A percentile compares a stretch with the other conserved stretches of the same genome.
Conservation (phyloP, 179 eudicot species). For the Amaranthus tricolor region DNA sequence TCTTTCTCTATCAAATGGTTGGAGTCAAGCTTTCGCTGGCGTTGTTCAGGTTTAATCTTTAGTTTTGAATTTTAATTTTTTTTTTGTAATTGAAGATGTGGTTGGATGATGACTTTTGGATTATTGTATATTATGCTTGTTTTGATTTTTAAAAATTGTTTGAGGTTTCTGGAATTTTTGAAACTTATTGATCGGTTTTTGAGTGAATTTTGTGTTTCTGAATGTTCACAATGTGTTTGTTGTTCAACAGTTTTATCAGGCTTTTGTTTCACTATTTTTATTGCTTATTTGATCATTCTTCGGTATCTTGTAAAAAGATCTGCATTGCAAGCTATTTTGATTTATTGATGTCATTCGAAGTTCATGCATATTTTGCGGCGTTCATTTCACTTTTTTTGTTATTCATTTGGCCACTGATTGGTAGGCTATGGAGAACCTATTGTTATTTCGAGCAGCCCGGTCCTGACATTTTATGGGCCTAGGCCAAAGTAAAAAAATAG, state of each 20-base stretch:
- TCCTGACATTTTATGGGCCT: too few relatives aligned
- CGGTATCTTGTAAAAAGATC: too few relatives aligned
- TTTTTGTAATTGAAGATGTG: not conserved
- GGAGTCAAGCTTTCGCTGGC: conserved; percentile 85
- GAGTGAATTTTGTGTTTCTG: not conserved
- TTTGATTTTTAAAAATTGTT: not conserved
- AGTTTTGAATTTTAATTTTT: not conserved
- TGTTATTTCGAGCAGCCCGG: too few relatives aligned
- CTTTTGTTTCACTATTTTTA: not conserved
- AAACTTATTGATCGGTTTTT: not conserved
- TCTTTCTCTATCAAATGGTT: conserved; percentile 57
- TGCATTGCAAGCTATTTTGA: too few relatives aligned
- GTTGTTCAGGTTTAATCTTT: conserved; percentile 69
- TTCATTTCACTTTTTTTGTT: not conserved
- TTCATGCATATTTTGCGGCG: not conserved
- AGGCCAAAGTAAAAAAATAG: too few relatives aligned
- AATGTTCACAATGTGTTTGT: not conserved
- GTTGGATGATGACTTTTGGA: too few relatives aligned
- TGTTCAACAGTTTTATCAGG: not conserved
- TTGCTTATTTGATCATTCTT: not conserved
- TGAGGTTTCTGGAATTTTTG: too few relatives aligned
- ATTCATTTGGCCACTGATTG: not conserved
- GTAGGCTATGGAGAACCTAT: not conserved
- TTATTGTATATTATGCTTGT: too few relatives aligned
- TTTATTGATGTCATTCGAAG: not conserved